Evolutionary conservation across 2,329 filamentous ascomycete genomes (phyloP).

Genomic region (Fragosphaeria purpurea): DNA sequence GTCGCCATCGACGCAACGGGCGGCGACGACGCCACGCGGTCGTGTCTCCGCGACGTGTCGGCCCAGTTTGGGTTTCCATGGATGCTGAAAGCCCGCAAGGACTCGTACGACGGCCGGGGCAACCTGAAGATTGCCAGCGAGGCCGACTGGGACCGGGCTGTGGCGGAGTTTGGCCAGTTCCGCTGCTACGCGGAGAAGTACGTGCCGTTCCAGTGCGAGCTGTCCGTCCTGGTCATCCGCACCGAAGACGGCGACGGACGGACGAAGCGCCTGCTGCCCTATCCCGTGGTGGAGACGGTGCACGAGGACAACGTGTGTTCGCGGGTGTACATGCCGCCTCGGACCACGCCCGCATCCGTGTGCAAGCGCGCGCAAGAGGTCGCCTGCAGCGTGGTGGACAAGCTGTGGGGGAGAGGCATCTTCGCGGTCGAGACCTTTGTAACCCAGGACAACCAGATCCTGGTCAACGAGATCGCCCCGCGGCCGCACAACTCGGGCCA

Average conservation of each 20-base stretch:
- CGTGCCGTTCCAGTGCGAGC: conserved; percentile 73
- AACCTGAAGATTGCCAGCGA: conserved; percentile 42
- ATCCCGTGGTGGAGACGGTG: conserved; percentile 86
- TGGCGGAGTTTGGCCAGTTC: conserved; percentile 57
- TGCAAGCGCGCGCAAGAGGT: conserved; percentile 61
- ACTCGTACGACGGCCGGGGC: conserved; percentile 84
- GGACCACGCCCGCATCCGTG: conserved; percentile 52
- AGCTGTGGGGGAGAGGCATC: conserved; percentile 79
- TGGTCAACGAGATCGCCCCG: conserved; percentile 82
- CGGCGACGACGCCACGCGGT: conserved; percentile 43
- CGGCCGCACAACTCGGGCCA: conserved; percentile 85
- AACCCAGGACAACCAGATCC: conserved; percentile 55
- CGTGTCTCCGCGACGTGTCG: conserved; percentile 54
- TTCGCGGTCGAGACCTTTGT: conserved; percentile 98
- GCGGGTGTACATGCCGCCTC: conserved; percentile 71
- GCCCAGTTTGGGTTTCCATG: conserved; percentile 65
- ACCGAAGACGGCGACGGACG: conserved; percentile 57
- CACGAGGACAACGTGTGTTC: conserved; percentile 96
- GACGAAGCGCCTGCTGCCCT: conserved; percentile 50
- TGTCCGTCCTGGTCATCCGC: conserved; percentile 91
- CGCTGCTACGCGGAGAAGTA: conserved; percentile 85
- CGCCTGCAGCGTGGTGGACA: conserved; percentile 67
- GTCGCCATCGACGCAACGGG: conserved; percentile 45
- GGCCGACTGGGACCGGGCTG: conserved; percentile 48
- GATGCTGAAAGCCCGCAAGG: conserved; percentile 86